A percentile compares a stretch with the other conserved stretches of the same genome.
phyloP scores from a whole-genome alignment of 768 basidiomycete genomes.

The Leucosporidium creatinivorum region DNA sequence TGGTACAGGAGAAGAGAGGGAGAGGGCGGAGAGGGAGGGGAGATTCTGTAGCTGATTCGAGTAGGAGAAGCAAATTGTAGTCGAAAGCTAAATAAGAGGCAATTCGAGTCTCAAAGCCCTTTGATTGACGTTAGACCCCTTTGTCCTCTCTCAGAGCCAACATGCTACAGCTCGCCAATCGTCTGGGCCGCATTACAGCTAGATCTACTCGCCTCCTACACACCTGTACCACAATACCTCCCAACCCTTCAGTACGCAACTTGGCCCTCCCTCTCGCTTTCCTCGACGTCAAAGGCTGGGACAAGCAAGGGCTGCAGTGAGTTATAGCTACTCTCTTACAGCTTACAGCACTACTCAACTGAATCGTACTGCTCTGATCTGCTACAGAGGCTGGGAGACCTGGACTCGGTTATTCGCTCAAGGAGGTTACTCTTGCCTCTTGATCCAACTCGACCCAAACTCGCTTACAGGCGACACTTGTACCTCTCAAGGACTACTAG shows the following conservation, averaged over 20 bases:
- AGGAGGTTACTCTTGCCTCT: slow-evolving; percentile 29
- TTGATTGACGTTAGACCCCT: no score
- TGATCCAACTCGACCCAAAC: slow-evolving; percentile 20
- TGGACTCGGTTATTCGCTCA: slow-evolving; percentile 15
- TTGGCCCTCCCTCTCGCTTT: slow-evolving; percentile 29
- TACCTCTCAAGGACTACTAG: neutral
- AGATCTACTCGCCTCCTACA: no score
- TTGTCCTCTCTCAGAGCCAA: no score
- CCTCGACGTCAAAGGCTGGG: slow-evolving; percentile 9
- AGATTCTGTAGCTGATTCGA: no score
- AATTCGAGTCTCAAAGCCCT: no score
- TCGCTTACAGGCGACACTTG: neutral
- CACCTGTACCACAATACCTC: no score
- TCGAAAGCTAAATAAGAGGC: no score
- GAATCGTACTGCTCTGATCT: neutral
- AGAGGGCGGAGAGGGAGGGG: no score
- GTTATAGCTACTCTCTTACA: neutral
- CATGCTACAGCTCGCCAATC: no score
- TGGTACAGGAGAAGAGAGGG: no score
- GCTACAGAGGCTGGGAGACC: slow-evolving; percentile 3
- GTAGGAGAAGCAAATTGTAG: no score
- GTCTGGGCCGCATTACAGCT: no score
- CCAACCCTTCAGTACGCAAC: neutral
- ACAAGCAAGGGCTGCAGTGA: neutral
- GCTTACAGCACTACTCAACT: neutral